Evolutionary conservation across 2,329 filamentous ascomycete species (phyloP).

Genomic region (Xylariomycetidae sp.): DNA sequence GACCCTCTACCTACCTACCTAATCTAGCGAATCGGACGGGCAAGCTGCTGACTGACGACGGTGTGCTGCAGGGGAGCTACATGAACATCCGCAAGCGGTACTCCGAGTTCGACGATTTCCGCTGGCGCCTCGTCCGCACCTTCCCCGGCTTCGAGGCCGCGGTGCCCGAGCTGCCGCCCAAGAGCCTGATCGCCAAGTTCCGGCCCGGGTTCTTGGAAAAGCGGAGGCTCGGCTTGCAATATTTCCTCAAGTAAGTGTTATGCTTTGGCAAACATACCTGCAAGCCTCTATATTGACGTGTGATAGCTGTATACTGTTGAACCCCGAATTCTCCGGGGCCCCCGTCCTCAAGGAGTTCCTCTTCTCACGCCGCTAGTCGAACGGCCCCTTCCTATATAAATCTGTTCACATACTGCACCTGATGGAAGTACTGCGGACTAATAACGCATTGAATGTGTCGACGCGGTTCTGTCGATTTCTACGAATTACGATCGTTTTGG

Average conservation of each 20-base stretch:
- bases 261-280: conserved; percentile 3
- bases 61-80: conserved; percentile 44
- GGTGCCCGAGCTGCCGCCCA: conserved; percentile 86
- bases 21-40: background rate
- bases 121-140: conserved; percentile 64
- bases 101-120: conserved; percentile 86
- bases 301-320: conserved; percentile 76
- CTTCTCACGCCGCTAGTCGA: conserved; percentile 57
- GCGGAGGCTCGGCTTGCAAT: conserved; percentile 73
- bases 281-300: conserved; percentile 10
- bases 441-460: too few relatives aligned
- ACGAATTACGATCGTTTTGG: too few relatives aligned
- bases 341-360: conserved; percentile 87
- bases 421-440: too few relatives aligned
- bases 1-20: conserved; percentile 13
- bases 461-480: too few relatives aligned
- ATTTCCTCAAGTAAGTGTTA: conserved; percentile 78
- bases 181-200: conserved; percentile 85
- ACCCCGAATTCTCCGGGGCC: conserved; percentile 90
- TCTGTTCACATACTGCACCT: too few relatives aligned
- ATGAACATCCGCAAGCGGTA: conserved; percentile 69
- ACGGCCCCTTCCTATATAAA: too few relatives aligned
- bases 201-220: conserved; percentile 79
- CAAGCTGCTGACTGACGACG: conserved; percentile 3
- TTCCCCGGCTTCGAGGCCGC: conserved; percentile 81